Conservation (phyloP, 2,329 filamentous ascomycete species). For the Pseudocercospora fuligena region DNA sequence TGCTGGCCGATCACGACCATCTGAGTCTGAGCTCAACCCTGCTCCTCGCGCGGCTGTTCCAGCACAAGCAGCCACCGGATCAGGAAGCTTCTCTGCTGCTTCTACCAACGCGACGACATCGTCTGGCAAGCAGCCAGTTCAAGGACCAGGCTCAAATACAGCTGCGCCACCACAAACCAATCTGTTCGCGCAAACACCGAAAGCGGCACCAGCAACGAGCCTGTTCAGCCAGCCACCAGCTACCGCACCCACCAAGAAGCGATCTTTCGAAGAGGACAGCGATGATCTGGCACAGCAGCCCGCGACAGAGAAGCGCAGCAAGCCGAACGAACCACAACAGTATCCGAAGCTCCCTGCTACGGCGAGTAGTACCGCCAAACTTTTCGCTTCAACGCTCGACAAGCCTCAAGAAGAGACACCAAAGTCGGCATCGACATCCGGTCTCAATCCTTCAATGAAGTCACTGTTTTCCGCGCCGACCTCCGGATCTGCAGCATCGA, state of each 20-base stretch:
- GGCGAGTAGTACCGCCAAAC: conserved; percentile 38
- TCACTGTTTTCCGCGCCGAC: conserved; percentile 23
- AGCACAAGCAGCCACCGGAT: background rate
- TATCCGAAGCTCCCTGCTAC: conserved; percentile 39
- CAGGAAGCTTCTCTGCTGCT: background rate
- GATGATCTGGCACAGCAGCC: conserved; percentile 24
- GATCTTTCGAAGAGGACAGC: conserved; percentile 32
- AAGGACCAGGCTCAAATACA: background rate
- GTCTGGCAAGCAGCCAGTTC: background rate
- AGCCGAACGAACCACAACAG: conserved; percentile 33
- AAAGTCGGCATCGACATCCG: conserved; percentile 18
- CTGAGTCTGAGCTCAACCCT: conserved; percentile 17
- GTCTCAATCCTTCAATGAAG: conserved; percentile 28
- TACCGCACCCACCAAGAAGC: conserved; percentile 38
- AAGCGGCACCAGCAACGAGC: conserved; percentile 20
- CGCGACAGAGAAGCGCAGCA: conserved; percentile 39
- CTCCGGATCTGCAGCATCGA: conserved; percentile 10
- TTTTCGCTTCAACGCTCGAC: conserved; percentile 39
- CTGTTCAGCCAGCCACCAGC: conserved; percentile 31
- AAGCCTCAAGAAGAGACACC: conserved; percentile 25
- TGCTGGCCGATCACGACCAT: conserved; percentile 19
- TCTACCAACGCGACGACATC: conserved; percentile 1
- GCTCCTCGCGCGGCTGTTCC: background rate
- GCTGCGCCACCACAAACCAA: conserved; percentile 8
- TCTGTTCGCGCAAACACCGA: conserved; percentile 28